These are phyloP conservation scores for Umbilicus rupestris DNA, from an alignment of 164 flowering plant species.

Conservation along the genomic window DNA sequence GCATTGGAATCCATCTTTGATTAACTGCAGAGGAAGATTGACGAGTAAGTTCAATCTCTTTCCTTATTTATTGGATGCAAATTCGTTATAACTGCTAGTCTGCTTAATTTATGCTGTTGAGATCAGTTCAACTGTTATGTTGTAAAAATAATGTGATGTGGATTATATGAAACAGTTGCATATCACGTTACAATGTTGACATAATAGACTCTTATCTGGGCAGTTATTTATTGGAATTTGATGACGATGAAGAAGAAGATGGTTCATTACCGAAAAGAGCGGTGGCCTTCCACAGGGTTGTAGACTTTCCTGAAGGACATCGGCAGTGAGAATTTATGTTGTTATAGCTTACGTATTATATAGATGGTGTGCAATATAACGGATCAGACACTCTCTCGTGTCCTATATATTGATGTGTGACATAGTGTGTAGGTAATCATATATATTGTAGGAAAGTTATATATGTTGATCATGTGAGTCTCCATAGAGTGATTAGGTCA, in stretches of 20 bases:
- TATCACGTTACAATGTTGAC: background rate
- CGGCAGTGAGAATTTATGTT: conserved; percentile 44
- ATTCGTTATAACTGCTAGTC: background rate
- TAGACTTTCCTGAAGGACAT: conserved; percentile 81
- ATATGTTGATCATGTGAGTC: background rate
- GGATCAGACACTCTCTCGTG: background rate
- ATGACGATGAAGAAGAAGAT: conserved; percentile 97
- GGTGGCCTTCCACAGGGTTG: conserved; percentile 76
- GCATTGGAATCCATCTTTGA: conserved; percentile 12
- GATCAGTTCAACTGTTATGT: background rate
- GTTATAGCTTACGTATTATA: background rate
- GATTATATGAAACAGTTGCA: background rate
- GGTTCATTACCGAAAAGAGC: conserved; percentile 79
- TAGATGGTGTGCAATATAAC: background rate
- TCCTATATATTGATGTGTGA: background rate
- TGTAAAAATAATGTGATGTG: background rate
- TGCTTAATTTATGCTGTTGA: background rate
- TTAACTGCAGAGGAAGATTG: conserved; percentile 62
- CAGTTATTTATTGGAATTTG: conserved; percentile 87
- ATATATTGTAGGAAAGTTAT: background rate
- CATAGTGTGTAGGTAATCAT: background rate
- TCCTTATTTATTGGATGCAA: background rate
- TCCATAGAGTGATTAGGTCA: background rate
- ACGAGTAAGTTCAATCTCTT: conserved; percentile 63
- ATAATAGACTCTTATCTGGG: conserved; percentile 1